Percentiles rank a stretch among this genome's conserved stretches.
phyloP scores from a whole-genome alignment of 2,329 filamentous ascomycete species.

The Didymella sp. region DNA sequence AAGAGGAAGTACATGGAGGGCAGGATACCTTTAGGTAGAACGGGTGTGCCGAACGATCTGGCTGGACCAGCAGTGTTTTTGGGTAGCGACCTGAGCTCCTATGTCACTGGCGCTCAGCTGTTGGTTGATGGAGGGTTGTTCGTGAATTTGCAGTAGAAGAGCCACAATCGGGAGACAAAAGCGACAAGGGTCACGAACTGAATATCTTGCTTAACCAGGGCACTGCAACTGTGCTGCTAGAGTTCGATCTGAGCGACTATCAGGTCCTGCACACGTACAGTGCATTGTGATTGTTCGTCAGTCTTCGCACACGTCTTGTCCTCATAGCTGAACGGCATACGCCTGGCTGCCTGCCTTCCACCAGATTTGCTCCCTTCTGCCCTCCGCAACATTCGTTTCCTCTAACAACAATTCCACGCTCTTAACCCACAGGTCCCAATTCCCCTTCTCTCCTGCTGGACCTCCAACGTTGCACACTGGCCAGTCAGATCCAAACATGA shows the following conservation, averaged over 20 bases:
- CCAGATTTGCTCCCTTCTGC: conserved; percentile 73
- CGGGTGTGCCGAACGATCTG: conserved; percentile 66
- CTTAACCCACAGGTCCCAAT: conserved; percentile 78
- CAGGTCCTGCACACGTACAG: background rate
- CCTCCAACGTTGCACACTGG: conserved; percentile 81
- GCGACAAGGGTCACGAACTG: background rate
- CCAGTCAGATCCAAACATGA: conserved; percentile 96
- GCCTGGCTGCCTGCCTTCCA: conserved; percentile 73
- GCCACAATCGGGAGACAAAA: no score
- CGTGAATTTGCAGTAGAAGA: conserved; percentile 69
- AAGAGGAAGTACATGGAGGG: conserved; percentile 83
- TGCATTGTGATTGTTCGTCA: background rate
- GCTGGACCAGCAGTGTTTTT: conserved; percentile 86
- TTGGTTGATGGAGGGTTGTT: conserved; percentile 89
- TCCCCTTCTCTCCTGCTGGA: conserved; percentile 58
- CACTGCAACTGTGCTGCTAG: background rate
- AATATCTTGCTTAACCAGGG: background rate
- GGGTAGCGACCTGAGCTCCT: conserved; percentile 71
- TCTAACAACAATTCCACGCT: conserved; percentile 72
- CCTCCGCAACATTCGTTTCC: conserved; percentile 59
- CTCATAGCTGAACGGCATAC: conserved; percentile 56
- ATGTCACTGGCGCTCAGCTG: conserved; percentile 75
- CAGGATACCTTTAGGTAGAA: conserved; percentile 72
- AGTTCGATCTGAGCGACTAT: background rate
- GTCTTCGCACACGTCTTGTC: background rate